Percentiles rank a stretch among this genome's conserved stretches.
Conservation (phyloP, 1,284 basidiomycete genomes). For the Irpex lacteus region DNA sequence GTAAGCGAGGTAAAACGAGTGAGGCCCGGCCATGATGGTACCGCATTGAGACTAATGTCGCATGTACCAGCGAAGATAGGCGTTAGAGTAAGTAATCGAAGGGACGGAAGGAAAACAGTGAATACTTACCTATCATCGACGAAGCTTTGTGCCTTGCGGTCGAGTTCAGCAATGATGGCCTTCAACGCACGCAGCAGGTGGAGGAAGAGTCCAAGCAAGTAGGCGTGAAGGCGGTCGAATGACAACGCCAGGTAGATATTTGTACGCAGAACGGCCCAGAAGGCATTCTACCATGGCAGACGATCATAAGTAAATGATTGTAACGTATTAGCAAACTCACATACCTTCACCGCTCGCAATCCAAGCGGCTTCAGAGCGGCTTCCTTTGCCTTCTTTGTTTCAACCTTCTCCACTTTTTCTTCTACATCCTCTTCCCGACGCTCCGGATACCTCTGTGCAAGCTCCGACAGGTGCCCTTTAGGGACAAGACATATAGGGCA, state of each 20-base stretch:
- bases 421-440: neutral
- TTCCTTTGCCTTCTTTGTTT: neutral
- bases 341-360: conserved; percentile 4
- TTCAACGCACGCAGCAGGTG: conserved; percentile 17
- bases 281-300: conserved; percentile 12
- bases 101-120: no score
- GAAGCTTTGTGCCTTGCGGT: neutral
- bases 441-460: neutral
- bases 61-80: neutral
- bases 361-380: conserved; percentile 1
- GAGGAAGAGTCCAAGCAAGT: conserved; percentile 32
- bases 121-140: neutral
- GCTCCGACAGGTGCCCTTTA: neutral
- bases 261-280: conserved; percentile 15
- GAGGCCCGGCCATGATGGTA: conserved; percentile 35
- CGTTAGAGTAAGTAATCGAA: neutral
- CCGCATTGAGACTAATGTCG: conserved; percentile 6
- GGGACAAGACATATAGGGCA: conserved; percentile 12
- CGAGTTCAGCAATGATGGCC: neutral
- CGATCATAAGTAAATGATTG: neutral
- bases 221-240: conserved; percentile 37
- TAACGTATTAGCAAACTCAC: neutral
- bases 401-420: neutral
- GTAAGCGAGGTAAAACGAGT: conserved; percentile 32
- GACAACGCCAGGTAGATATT: conserved; percentile 31